These are phyloP conservation scores for Misopates orontium DNA, from an alignment of 257 asterid genomes.

Conservation along the genomic window DNA sequence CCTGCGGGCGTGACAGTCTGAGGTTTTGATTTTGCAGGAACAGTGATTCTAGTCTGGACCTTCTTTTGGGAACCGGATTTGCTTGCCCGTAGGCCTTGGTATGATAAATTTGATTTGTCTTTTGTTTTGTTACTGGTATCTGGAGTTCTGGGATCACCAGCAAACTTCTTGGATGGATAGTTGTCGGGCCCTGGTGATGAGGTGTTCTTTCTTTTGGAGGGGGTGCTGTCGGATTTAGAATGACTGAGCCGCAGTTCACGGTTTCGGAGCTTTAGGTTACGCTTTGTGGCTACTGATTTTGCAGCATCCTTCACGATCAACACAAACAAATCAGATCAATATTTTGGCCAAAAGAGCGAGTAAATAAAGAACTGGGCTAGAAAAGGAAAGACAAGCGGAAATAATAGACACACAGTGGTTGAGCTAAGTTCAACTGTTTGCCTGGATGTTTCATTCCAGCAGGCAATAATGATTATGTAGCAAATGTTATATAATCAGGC, in stretches of 20 bases:
- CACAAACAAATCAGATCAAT: constrained; percentile 2
- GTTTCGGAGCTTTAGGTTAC: constrained; percentile 58
- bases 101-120: constrained; percentile 39
- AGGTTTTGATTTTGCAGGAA: constrained; percentile 30
- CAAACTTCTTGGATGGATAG: constrained; percentile 44
- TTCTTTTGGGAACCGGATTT: constrained; percentile 74
- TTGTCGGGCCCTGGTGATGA: constrained; percentile 35
- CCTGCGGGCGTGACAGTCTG: constrained; percentile 26
- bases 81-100: constrained; percentile 86
- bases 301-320: constrained; percentile 70
- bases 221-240: constrained; percentile 52
- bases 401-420: no score
- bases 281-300: constrained; percentile 45
- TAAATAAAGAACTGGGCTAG: no score
- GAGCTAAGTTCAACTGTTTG: no score
- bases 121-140: constrained; percentile 32
- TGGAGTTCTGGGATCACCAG: constrained; percentile 35
- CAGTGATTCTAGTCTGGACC: constrained; percentile 29
- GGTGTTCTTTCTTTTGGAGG: constrained; percentile 47
- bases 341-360: no score
- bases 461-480: no score
- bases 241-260: constrained; percentile 77
- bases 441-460: no score
- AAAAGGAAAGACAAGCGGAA: no score
- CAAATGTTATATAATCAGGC: no score